phyloP scores from a whole-genome alignment of 495 filamentous ascomycete genomes.

The Amphirosellinia nigrospora region DNA sequence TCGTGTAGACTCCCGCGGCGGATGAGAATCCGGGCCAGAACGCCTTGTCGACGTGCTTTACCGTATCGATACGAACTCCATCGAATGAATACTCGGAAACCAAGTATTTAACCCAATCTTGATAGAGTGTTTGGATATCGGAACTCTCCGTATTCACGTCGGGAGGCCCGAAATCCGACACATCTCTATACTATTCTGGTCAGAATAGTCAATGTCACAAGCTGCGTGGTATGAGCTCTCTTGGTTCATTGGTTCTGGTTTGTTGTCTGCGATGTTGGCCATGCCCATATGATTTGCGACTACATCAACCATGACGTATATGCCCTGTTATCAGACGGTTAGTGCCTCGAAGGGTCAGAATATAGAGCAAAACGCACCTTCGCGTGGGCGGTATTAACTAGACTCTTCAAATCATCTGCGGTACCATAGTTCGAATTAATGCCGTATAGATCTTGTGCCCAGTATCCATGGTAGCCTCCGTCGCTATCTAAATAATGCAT shows the following conservation, averaged over 20 bases:
- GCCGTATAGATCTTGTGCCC: slow-evolving; percentile 70
- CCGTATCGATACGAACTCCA: slow-evolving; percentile 78
- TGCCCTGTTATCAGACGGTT: slow-evolving; percentile 25
- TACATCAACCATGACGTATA: slow-evolving; percentile 78
- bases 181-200: slow-evolving; percentile 53
- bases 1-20: slow-evolving; percentile 72
- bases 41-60: slow-evolving; percentile 70
- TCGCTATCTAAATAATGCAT: slow-evolving; percentile 32
- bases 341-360: slow-evolving; percentile 47
- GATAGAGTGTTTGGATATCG: slow-evolving; percentile 62
- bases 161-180: slow-evolving; percentile 76
- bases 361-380: slow-evolving; percentile 22
- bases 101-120: slow-evolving; percentile 69
- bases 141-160: slow-evolving; percentile 71
- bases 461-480: slow-evolving; percentile 74
- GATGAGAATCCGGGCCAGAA: slow-evolving; percentile 71
- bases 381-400: slow-evolving; percentile 55
- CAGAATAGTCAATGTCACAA: slow-evolving; percentile 71
- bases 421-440: slow-evolving; percentile 73
- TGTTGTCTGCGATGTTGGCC: slow-evolving; percentile 17
- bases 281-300: slow-evolving; percentile 79
- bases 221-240: slow-evolving; percentile 67
- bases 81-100: slow-evolving; percentile 77
- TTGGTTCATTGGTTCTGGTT: slow-evolving; percentile 29
- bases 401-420: slow-evolving; percentile 63